Conservation (phyloP, 2,329 filamentous ascomycete genomes). For the Metarhizium sp. region DNA sequence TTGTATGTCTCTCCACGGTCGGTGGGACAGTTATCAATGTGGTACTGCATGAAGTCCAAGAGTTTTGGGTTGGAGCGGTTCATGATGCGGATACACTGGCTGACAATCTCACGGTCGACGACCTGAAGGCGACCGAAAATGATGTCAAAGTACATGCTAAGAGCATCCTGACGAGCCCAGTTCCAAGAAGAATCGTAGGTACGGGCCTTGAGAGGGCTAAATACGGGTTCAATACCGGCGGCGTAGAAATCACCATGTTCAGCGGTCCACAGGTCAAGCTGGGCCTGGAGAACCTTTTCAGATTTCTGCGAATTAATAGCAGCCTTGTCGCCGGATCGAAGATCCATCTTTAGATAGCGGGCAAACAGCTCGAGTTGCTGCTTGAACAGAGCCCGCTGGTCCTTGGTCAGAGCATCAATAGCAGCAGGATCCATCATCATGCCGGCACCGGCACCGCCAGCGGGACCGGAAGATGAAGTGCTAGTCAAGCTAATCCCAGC, state of each 20-base stretch:
- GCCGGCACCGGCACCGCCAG: conserved; percentile 61
- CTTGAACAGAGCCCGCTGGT: conserved; percentile 93
- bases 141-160: conserved; percentile 98
- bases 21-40: conserved; percentile 97
- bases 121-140: conserved; percentile 92
- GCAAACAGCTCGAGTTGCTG: conserved; percentile 94
- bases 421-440: conserved; percentile 99
- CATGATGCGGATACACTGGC: conserved; percentile 98
- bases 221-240: conserved; percentile 85
- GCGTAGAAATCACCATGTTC: conserved; percentile 98
- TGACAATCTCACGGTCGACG: conserved; percentile 95
- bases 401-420: conserved; percentile 93
- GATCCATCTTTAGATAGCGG: conserved; percentile 92
- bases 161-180: conserved; percentile 93
- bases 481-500: conserved; percentile 78
- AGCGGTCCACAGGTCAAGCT: conserved; percentile 87
- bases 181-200: conserved; percentile 99
- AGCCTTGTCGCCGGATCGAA: conserved; percentile 93
- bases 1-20: conserved; percentile 96
- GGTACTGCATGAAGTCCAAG: conserved; percentile 98
- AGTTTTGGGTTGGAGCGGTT: conserved; percentile 94
- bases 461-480: conserved; percentile 63
- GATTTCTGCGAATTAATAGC: conserved; percentile 78
- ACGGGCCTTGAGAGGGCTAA: conserved; percentile 87
- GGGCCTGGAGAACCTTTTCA: conserved; percentile 77